Conservation (phyloP, 2,329 filamentous ascomycete genomes). For the Fusarium sp. region DNA sequence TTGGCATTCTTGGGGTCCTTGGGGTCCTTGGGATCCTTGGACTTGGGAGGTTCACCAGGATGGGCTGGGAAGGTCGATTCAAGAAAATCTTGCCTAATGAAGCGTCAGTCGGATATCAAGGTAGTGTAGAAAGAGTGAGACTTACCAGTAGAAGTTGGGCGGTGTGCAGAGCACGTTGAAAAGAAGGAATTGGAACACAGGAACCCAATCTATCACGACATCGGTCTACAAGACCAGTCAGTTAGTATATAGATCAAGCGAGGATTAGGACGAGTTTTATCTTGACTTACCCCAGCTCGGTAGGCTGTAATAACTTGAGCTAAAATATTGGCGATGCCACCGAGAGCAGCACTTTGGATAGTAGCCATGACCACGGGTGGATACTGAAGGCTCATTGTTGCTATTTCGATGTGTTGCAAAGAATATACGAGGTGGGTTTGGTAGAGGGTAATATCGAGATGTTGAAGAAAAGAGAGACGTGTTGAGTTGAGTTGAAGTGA, state of each 20-base stretch:
- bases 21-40: constrained; percentile 50
- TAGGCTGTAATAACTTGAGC: constrained; percentile 77
- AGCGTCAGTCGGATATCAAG: constrained; percentile 23
- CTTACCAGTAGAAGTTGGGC: constrained; percentile 84
- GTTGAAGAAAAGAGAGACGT: constrained; percentile 9
- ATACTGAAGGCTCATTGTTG: constrained; percentile 45
- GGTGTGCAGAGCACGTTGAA: constrained; percentile 80
- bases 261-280: not conserved
- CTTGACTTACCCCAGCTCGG: constrained; percentile 64
- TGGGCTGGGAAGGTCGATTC: constrained; percentile 80
- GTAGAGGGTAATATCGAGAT: not conserved
- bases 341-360: constrained; percentile 73
- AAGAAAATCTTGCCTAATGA: constrained; percentile 75
- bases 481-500: constrained; percentile 12
- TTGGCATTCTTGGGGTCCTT: constrained; percentile 52
- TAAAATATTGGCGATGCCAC: constrained; percentile 76
- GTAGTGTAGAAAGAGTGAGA: constrained; percentile 21
- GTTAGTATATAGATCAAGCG: not conserved
- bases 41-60: constrained; percentile 55
- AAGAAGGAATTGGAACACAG: constrained; percentile 80
- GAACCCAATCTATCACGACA: constrained; percentile 72
- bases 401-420: not conserved
- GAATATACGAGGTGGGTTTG: not conserved
- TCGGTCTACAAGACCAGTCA: constrained; percentile 58
- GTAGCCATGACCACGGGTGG: constrained; percentile 69